Percentiles rank a stretch among this genome's conserved stretches.
phyloP scores from a whole-genome alignment of 768 basidiomycete species.

The Strobilomyces echinocephalus region DNA sequence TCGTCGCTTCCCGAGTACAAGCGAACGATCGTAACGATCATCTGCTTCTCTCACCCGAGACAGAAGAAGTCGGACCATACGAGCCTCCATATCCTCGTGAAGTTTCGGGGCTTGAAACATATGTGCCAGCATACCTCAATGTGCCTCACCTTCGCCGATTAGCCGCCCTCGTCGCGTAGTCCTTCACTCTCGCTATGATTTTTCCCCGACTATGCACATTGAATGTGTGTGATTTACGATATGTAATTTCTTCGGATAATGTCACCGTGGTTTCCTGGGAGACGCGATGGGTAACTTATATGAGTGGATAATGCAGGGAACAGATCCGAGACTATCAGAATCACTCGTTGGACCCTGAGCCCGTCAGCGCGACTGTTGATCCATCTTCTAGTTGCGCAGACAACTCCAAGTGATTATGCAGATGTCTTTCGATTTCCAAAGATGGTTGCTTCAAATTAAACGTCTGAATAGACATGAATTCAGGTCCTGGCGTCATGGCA shows the following conservation, averaged over 20 bases:
- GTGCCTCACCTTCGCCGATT: conserved; percentile 84
- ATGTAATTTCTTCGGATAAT: conserved; percentile 21
- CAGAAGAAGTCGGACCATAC: conserved; percentile 94
- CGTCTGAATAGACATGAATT: conserved; percentile 36
- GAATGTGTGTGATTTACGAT: conserved; percentile 14
- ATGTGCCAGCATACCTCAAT: conserved; percentile 88
- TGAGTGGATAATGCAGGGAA: neutral
- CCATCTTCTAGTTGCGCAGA: conserved; percentile 54
- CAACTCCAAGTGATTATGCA: conserved; percentile 49
- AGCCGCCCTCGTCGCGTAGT: conserved; percentile 78
- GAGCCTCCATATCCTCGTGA: conserved; percentile 92
- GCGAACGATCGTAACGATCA: conserved; percentile 97
- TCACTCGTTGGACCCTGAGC: neutral
- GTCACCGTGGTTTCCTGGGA: conserved; percentile 2
- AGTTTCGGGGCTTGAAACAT: conserved; percentile 94
- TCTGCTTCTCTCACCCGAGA: conserved; percentile 90
- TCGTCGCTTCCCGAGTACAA: conserved; percentile 92
- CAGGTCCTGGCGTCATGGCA: neutral
- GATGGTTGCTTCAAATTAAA: conserved; percentile 35
- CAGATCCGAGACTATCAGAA: neutral
- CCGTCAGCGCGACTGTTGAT: conserved; percentile 23
- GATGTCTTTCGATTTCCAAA: conserved; percentile 21
- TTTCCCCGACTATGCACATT: neutral
- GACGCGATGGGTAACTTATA: conserved; percentile 1
- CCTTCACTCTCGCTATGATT: neutral